Conservation (phyloP, 805 yeast species). For the Ogataea philodendri region DNA sequence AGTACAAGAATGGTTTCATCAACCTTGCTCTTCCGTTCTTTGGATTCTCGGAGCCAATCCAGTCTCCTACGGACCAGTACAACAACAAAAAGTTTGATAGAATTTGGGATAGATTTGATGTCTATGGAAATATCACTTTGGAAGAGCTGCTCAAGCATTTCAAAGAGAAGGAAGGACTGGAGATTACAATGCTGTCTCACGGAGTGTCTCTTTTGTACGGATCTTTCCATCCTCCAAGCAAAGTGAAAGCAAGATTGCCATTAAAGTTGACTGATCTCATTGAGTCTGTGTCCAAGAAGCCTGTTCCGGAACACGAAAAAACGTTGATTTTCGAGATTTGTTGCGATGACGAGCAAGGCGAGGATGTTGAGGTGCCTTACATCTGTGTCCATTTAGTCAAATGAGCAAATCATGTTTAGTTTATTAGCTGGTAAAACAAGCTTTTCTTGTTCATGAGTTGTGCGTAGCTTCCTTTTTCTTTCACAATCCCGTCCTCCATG, state of each 20-base stretch:
- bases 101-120: constrained; percentile 93
- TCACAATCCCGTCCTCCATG: constrained; percentile 47
- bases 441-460: constrained; percentile 3
- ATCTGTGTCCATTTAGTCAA: constrained; percentile 56
- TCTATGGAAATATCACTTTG: constrained; percentile 73
- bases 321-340: constrained; percentile 86
- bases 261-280: constrained; percentile 72
- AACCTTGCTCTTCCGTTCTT: constrained; percentile 93
- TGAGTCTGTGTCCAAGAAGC: constrained; percentile 82
- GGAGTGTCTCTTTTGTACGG: constrained; percentile 91
- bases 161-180: constrained; percentile 78
- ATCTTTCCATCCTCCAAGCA: constrained; percentile 89
- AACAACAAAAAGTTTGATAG: constrained; percentile 76
- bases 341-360: constrained; percentile 88
- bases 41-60: constrained; percentile 95
- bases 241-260: constrained; percentile 71
- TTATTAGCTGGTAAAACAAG: constrained; percentile 2
- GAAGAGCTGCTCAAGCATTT: constrained; percentile 72
- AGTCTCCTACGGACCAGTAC: constrained; percentile 78
- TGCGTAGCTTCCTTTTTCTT: constrained; percentile 41
- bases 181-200: constrained; percentile 85
- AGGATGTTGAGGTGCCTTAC: constrained; percentile 94
- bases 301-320: constrained; percentile 67
- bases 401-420: constrained; percentile 1
- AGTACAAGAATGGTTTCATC: constrained; percentile 88